Evolutionary conservation across 768 basidiomycete species (phyloP).

Genomic region (Tylopilus felleus): DNA sequence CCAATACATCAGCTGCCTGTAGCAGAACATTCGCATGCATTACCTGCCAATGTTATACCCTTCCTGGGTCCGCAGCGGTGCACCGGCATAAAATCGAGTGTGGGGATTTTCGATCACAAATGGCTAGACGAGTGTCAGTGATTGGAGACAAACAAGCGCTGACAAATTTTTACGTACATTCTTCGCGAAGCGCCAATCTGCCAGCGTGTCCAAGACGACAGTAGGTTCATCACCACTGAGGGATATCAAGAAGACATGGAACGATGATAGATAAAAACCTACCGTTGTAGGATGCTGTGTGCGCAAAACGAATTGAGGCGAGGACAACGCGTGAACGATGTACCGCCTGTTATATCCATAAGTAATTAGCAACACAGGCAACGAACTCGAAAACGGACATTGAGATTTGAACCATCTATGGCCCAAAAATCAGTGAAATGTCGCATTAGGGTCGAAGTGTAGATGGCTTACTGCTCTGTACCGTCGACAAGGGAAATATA

Average conservation of each 20-base stretch:
- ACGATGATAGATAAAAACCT: neutral
- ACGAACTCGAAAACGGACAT: slow-evolving; percentile 46
- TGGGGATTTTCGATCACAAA: slow-evolving; percentile 62
- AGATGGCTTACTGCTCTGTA: slow-evolving; percentile 64
- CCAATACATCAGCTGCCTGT: slow-evolving; percentile 1
- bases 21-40: slow-evolving; percentile 22
- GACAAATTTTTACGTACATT: slow-evolving; percentile 51
- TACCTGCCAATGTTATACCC: slow-evolving; percentile 87
- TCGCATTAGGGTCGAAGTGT: slow-evolving; percentile 1
- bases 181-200: slow-evolving; percentile 86
- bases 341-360: slow-evolving; percentile 38
- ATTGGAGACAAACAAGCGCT: neutral
- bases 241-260: slow-evolving; percentile 1
- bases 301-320: slow-evolving; percentile 75
- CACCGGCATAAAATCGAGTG: slow-evolving; percentile 89
- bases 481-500: slow-evolving; percentile 81
- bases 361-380: neutral
- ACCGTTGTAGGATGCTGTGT: slow-evolving; percentile 82
- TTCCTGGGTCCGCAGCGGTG: slow-evolving; percentile 83
- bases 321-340: slow-evolving; percentile 41
- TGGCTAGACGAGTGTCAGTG: slow-evolving; percentile 45
- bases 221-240: slow-evolving; percentile 80
- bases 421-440: slow-evolving; percentile 7
- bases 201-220: slow-evolving; percentile 71
- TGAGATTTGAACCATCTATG: slow-evolving; percentile 86